Percentiles rank a stretch among this genome's conserved stretches.
These are phyloP conservation scores for Nakazawaea anatomiae DNA, from an alignment of 805 yeast genomes.

Conservation along the genomic window DNA sequence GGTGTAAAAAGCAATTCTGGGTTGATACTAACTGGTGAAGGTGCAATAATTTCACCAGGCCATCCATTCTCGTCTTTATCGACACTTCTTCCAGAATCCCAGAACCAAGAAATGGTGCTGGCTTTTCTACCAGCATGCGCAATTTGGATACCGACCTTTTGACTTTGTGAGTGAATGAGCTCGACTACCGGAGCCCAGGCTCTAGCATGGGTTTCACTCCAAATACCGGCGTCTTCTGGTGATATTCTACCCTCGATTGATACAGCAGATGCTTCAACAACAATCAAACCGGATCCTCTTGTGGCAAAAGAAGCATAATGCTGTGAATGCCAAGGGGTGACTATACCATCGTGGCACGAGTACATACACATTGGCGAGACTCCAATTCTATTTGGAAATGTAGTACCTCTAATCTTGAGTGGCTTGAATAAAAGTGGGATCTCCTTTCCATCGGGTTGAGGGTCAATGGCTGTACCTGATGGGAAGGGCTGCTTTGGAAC, in stretches of 20 bases:
- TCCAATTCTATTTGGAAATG: slow-evolving; percentile 45
- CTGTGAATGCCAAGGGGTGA: slow-evolving; percentile 40
- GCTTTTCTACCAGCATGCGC: slow-evolving; percentile 53
- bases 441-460: slow-evolving; percentile 12
- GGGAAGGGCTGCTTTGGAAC: slow-evolving; percentile 26
- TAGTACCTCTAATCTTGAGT: slow-evolving; percentile 30
- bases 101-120: slow-evolving; percentile 25
- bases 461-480: slow-evolving; percentile 27
- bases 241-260: slow-evolving; percentile 16
- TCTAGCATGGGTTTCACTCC: slow-evolving; percentile 42
- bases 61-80: slow-evolving; percentile 33
- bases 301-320: slow-evolving; percentile 43
- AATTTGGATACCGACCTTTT: slow-evolving; percentile 45
- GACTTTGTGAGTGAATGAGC: slow-evolving; percentile 38
- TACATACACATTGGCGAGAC: slow-evolving; percentile 55
- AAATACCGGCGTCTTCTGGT: slow-evolving; percentile 35
- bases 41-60: slow-evolving; percentile 37
- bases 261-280: slow-evolving; percentile 35
- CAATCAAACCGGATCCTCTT: slow-evolving; percentile 44
- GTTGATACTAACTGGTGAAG: slow-evolving; percentile 32
- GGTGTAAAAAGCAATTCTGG: slow-evolving; percentile 23
- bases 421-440: slow-evolving; percentile 39
- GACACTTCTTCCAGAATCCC: slow-evolving; percentile 25
- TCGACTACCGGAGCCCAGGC: slow-evolving; percentile 35
- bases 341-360: slow-evolving; percentile 34